phyloP scores from a whole-genome alignment of 768 basidiomycete species.

The Suillus clintonianus region DNA sequence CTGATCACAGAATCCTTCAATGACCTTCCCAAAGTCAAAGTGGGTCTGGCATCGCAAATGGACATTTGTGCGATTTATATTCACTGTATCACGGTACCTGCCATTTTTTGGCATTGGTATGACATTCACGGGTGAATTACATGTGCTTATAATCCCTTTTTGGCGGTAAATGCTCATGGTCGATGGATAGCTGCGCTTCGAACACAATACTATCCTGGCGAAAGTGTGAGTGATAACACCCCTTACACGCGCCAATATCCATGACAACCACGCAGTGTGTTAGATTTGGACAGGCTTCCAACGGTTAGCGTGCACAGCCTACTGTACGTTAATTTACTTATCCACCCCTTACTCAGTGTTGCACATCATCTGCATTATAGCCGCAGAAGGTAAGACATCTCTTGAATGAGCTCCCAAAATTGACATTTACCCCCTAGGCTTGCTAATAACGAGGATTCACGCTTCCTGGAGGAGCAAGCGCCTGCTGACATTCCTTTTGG shows the following conservation, averaged over 20 bases:
- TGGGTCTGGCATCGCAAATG: slow-evolving; percentile 26
- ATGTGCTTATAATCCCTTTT: no score
- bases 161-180: neutral
- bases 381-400: neutral
- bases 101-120: slow-evolving; percentile 21
- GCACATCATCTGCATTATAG: neutral
- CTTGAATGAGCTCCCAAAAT: neutral
- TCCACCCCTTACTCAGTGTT: neutral
- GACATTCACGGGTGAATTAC: neutral
- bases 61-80: slow-evolving; percentile 22
- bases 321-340: neutral
- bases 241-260: neutral
- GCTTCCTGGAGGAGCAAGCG: neutral
- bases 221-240: neutral
- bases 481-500: neutral
- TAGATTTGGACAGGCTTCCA: neutral
- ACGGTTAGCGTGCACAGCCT: neutral
- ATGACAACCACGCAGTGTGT: neutral
- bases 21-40: slow-evolving; percentile 16
- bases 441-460: neutral
- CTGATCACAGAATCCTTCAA: neutral
- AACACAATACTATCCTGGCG: neutral
- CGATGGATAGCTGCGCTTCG: neutral
- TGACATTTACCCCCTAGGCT: neutral
- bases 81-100: slow-evolving; percentile 29